These are phyloP conservation scores for Collybia sp. DNA, from an alignment of 768 basidiomycete species.

Conservation along the genomic window DNA sequence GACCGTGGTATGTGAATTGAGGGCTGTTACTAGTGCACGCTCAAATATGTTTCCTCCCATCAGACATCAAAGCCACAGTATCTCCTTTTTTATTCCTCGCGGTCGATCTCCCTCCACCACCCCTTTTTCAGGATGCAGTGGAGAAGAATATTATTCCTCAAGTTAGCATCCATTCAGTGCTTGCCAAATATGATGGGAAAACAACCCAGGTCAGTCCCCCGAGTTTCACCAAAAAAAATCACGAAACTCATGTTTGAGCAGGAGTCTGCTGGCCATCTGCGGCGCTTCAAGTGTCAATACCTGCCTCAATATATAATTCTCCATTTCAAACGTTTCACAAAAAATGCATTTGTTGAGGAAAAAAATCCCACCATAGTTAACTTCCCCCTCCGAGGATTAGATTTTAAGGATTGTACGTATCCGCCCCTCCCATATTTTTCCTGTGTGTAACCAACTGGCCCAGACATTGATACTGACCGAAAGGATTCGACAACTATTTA, in stretches of 20 bases:
- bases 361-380: constrained; percentile 99
- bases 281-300: constrained; percentile 84
- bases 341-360: constrained; percentile 95
- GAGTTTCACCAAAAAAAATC: neutral
- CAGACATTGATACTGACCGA: constrained; percentile 76
- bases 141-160: constrained; percentile 99
- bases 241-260: constrained; percentile 18
- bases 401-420: constrained; percentile 84
- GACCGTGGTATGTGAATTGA: constrained; percentile 66
- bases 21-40: neutral
- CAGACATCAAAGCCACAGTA: constrained; percentile 79
- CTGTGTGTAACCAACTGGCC: constrained; percentile 13
- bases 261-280: constrained; percentile 84
- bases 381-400: constrained; percentile 90
- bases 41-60: constrained; percentile 4
- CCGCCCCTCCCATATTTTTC: constrained; percentile 14
- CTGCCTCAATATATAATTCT: constrained; percentile 92
- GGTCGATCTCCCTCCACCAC: constrained; percentile 95
- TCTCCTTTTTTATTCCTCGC: constrained; percentile 97
- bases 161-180: constrained; percentile 84
- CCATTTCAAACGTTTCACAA: constrained; percentile 95
- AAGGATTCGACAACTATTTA: constrained; percentile 66
- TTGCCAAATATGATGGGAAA: constrained; percentile 91
- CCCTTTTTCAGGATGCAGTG: constrained; percentile 91
- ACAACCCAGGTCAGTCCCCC: constrained; percentile 68